Percentiles rank a stretch among this genome's conserved stretches.
Conservation (phyloP, 2,329 filamentous ascomycete genomes). For the Polytolypa hystricis region DNA sequence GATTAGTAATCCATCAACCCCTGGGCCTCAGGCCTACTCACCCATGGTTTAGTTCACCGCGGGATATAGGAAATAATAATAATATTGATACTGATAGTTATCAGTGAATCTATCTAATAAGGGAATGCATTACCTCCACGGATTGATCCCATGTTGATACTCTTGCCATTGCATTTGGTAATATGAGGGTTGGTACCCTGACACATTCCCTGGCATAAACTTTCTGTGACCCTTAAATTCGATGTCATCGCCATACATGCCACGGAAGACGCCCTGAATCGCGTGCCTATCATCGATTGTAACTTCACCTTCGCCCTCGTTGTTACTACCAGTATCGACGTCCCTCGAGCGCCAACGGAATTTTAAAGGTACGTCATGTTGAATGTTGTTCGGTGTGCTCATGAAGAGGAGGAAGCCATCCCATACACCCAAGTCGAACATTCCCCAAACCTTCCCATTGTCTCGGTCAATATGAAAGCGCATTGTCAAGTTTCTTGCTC, state of each 20-base stretch:
- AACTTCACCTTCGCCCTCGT: neutral
- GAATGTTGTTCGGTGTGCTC: neutral
- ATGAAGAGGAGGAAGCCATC: neutral
- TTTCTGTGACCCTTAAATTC: neutral
- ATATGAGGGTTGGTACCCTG: neutral
- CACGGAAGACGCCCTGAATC: neutral
- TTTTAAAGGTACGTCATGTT: neutral
- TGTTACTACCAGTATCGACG: neutral
- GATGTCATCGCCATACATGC: neutral
- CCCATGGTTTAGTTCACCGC: too few species aligned
- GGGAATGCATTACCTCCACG: too few species aligned
- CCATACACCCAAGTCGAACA: neutral
- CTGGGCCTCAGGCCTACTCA: too few species aligned
- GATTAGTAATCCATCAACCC: too few species aligned
- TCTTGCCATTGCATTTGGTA: conserved; percentile 30
- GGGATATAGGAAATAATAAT: too few species aligned
- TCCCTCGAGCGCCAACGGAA: neutral
- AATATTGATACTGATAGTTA: too few species aligned
- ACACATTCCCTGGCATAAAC: conserved; percentile 5
- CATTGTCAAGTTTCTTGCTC: too few species aligned
- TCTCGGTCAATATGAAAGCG: too few species aligned
- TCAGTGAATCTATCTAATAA: too few species aligned
- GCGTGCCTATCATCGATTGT: neutral
- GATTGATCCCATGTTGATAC: too few species aligned
- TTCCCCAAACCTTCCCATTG: neutral